Evolutionary conservation across 331 rosid species (phyloP), one percentile per base, ranked within the genome.

Genomic region (Acacia concinna): DNA sequence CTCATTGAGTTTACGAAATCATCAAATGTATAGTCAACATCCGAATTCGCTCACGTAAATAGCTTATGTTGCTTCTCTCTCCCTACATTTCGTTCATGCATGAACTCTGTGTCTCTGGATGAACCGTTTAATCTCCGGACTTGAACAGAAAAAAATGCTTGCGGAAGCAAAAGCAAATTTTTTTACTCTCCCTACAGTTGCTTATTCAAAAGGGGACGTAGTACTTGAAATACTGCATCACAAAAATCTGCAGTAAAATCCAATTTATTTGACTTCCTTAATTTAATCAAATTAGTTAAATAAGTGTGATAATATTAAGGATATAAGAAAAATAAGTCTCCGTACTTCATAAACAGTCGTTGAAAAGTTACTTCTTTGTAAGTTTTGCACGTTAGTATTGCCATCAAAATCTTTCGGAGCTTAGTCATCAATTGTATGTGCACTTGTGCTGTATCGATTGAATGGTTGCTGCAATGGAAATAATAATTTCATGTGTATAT

Each of bases 11-110:
- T 77, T 41, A 44, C 60, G 40, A 56, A 85, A 85, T 62, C 89
- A 85, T 66, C 88, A 88, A 76, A 73, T 91, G 86, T 87, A 81
- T 79, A 75, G 81, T 68, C 80, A 40, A 62, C 17, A 68, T 73
- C 76, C 0, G n/a, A 59, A 67, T 60, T 72, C 73, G n/a, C 11
- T 40, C 8, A 15, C 56, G 64, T 74, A 59, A 81, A 56, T n/a
- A n/a, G 70, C 40, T 37, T 46, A 10, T 71, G 18, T 44, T 30
- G 5, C 49, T 54, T 35, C 38, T 60, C 47, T 30, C 54, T 6
- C 56, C 6, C 15, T 21, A 4, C 46, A 20, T 68, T 20, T 31
- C 18, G 17, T 32, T 17, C 21, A 12, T 3, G 11, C 63, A n/a
- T 60, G n/a, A 14, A 60, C 37, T 27, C 0, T 27, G 1, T 59